Evolutionary conservation across 768 basidiomycete species (phyloP).

Genomic region (Paxillus rubicundulus): DNA sequence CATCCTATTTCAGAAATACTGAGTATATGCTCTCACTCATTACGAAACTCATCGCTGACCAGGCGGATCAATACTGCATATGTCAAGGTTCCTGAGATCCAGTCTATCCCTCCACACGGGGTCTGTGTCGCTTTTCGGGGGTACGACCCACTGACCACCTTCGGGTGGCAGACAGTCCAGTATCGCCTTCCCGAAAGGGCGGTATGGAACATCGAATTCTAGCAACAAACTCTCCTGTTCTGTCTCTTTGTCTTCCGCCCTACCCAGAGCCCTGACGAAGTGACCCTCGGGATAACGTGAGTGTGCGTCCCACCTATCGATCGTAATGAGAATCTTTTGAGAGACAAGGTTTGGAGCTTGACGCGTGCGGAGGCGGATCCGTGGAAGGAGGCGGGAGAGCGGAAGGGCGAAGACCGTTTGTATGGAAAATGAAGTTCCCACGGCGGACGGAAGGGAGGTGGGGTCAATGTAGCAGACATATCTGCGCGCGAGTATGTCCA

Average conservation of each 20-base stretch:
- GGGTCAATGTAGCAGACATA: constrained; percentile 96
- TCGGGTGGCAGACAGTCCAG: constrained; percentile 85
- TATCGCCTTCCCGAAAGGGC: constrained; percentile 96
- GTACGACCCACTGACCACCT: constrained; percentile 92
- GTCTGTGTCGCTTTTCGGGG: constrained; percentile 56
- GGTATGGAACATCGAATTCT: constrained; percentile 94
- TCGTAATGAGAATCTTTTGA: constrained; percentile 94
- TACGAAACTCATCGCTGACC: constrained; percentile 41
- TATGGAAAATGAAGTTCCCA: constrained; percentile 73
- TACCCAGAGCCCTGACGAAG: constrained; percentile 89
- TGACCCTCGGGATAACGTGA: constrained; percentile 96
- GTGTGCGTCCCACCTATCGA: constrained; percentile 86
- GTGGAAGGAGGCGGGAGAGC: constrained; percentile 85
- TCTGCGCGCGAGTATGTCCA: constrained; percentile 34
- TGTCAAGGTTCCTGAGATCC: constrained; percentile 79
- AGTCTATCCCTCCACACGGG: constrained; percentile 78
- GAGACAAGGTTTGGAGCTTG: constrained; percentile 86
- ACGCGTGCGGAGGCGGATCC: constrained; percentile 91
- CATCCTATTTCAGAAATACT: constrained; percentile 53
- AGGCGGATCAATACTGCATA: constrained; percentile 98
- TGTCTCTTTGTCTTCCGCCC: constrained; percentile 91
- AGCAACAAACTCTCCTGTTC: constrained; percentile 91
- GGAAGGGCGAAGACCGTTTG: constrained; percentile 96
- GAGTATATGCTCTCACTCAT: constrained; percentile 1
- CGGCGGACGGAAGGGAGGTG: constrained; percentile 77